A percentile compares a stretch with the other conserved stretches of the same genome.
Conservation (phyloP, 768 basidiomycete species). For the Tulasnella sp. region DNA sequence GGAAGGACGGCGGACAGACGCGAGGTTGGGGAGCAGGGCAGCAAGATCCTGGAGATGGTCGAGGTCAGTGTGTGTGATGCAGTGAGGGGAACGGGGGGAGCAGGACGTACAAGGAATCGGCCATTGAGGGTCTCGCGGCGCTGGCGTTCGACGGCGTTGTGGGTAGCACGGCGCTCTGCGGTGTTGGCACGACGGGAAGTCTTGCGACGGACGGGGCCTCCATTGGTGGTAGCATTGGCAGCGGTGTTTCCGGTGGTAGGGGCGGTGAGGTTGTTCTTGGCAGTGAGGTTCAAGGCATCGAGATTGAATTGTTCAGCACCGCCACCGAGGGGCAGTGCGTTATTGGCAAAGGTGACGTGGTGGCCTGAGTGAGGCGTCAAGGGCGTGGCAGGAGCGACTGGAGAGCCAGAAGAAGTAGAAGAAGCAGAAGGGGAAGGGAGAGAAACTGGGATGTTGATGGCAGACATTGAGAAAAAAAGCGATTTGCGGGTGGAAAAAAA, state of each 20-base stretch:
- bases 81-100: slow-evolving; percentile 23
- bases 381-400: slow-evolving; percentile 22
- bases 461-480: slow-evolving; percentile 24
- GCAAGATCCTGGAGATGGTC: slow-evolving; percentile 66
- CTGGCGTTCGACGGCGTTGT: slow-evolving; percentile 95
- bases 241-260: slow-evolving; percentile 17
- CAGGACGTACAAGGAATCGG: slow-evolving; percentile 70
- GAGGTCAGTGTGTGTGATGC: not conserved
- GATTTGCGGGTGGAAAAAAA: slow-evolving; percentile 28
- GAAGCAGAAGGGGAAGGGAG: slow-evolving; percentile 24
- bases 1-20: slow-evolving; percentile 86
- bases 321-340: slow-evolving; percentile 6
- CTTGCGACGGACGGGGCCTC: slow-evolving; percentile 62
- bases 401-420: slow-evolving; percentile 28
- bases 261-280: slow-evolving; percentile 19
- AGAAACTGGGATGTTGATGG: slow-evolving; percentile 17
- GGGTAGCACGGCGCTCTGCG: slow-evolving; percentile 90
- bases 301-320: slow-evolving; percentile 22
- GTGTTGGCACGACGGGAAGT: slow-evolving; percentile 88
- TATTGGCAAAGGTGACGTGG: slow-evolving; percentile 26
- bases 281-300: slow-evolving; percentile 13
- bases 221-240: slow-evolving; percentile 3
- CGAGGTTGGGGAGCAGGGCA: slow-evolving; percentile 83
- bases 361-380: slow-evolving; percentile 25
- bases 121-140: slow-evolving; percentile 90